Base-by-base conservation (phyloP, 2,329 filamentous ascomycete genomes). In the Alternaria dauci region DNA sequence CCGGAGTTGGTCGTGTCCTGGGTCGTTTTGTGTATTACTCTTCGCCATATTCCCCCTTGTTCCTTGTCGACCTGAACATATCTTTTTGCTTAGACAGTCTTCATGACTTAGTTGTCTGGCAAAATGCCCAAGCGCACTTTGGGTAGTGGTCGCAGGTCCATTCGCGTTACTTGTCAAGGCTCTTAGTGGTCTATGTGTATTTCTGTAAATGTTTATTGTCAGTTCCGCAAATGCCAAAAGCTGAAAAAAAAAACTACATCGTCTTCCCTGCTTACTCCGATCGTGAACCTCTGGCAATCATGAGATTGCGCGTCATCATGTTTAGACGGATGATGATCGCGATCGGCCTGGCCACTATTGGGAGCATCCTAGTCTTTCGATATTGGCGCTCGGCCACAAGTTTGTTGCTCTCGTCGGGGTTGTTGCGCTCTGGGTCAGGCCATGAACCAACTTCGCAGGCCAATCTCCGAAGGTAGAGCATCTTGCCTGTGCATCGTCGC, bases 171-270 rank as follows among this genome's bases (percentile, higher is more conserved):
- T 41, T 46, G 59, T 58, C 50, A 52, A 58, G 63, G 48, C 59
- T 65, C 53, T 54, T 62, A 59, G 57, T 64, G 59, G 63, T 59
- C 60, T 66, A 65, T 63, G 63, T 70, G 57, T 70, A 68, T 69
- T 63, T 59, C 20, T 71, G 57, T 73, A 69, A 75, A 62, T 73
- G 70, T 71, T 58, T 71, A 63, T 60, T 66, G 48, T 62, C 57
- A 64, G 46, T 56, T 30, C 28, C 32, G 52, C 47, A 58, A 62
- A 59, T 59, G 25, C 20, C 4, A 51, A 64, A 61, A 61, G 39
- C 36, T 51, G 39, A 25, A 42, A 25, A 55, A 55, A 57, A 61
- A 64, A 44, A 12, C 6, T 38, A 44, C 28, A 36, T 30, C 18
- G 42, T 20, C 8, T 28, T 23, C 14, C 38, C 6, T 32, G 7